Conservation (phyloP, 352 stramenopile species). For the Phytophthora melonis region DNA sequence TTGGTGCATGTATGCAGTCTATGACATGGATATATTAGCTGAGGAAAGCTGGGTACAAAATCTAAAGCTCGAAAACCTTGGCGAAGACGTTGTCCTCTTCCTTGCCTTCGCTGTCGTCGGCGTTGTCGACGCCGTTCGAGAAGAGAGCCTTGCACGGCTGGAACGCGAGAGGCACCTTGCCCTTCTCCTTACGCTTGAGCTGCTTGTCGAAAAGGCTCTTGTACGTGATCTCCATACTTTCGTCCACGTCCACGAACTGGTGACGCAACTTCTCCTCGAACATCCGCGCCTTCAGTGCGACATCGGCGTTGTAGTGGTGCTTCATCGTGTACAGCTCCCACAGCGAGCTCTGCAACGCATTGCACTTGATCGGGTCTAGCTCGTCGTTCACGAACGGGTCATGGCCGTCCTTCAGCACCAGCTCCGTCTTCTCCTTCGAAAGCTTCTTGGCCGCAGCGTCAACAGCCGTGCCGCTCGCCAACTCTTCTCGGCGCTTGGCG, state of each 20-base stretch:
- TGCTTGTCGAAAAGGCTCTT: slow-evolving; percentile 83
- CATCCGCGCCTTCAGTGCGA: slow-evolving; percentile 91
- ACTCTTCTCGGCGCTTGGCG: slow-evolving; percentile 71
- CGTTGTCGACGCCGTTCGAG: slow-evolving; percentile 12
- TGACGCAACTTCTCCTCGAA: slow-evolving; percentile 90
- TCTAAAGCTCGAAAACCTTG: slow-evolving; percentile 80
- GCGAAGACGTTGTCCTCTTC: slow-evolving; percentile 65
- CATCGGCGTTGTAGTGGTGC: slow-evolving; percentile 95
- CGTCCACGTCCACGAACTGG: slow-evolving; percentile 81
- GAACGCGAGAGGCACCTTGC: slow-evolving; percentile 77
- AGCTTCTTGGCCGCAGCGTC: slow-evolving; percentile 82
- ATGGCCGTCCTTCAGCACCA: slow-evolving; percentile 77
- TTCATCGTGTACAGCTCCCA: slow-evolving; percentile 96
- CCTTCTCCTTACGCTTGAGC: slow-evolving; percentile 88
- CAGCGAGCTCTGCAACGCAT: slow-evolving; percentile 93
- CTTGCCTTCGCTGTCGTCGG: slow-evolving; percentile 20
- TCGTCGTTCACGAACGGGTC: slow-evolving; percentile 84
- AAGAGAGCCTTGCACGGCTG: slow-evolving; percentile 72
- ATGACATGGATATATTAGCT: slow-evolving; percentile 52
- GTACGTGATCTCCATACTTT: slow-evolving; percentile 82
- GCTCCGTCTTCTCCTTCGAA: slow-evolving; percentile 60
- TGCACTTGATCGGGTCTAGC: slow-evolving; percentile 72
- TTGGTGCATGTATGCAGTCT: slow-evolving; percentile 24
- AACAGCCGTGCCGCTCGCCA: slow-evolving; percentile 77
- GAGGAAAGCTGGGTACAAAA: slow-evolving; percentile 16